Evolutionary conservation across 768 basidiomycete species (phyloP), one percentile per base, ranked within the genome.

Genomic region (Mycena filopes): DNA sequence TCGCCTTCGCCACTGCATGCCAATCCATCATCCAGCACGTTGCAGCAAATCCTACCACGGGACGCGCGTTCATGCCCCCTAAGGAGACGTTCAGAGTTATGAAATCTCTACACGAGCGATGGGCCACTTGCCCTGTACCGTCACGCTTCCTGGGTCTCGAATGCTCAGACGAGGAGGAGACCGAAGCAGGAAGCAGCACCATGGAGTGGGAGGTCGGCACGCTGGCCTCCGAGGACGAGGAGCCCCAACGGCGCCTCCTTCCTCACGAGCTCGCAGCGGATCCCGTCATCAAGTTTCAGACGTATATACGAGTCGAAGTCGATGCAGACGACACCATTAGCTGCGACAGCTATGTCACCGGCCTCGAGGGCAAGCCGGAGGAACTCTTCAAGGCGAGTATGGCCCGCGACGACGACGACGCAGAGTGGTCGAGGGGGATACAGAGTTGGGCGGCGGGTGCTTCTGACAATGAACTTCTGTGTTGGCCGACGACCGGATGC

Each of bases 191-290:
- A 20, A 55, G 53, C 53, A 62, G 60, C 18, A 55, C 60, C 3
- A 55, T 55, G 60, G 60, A 62, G 28, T 55, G 53, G 60, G 51
- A 62, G 18, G 38, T 47, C 12, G 18, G n/a, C 25, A 61, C 45
- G 15, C 8, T 48, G 0, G 7, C 36, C 10, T 36, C 36, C 29
- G 25, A n/a, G 10, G 25, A 33, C 40, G 60, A 55, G 18, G 51
- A 54, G 31, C 60, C 60, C 46, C 42, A 29, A 18, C 60, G 53
- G 13, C 60, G 60, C 18, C 38, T 62, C 7, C 33, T 54, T 7
- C 53, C 51, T n/a, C 45, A 55, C 53, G 60, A 62, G 26, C 10
- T 54, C 53, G 43, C 43, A 50, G 8, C 31, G 2, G 59, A 60
- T 16, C 50, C 59, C 5, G 50, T 53, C 41, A 1, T 46, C 21